Percentiles rank a stretch among this genome's conserved stretches.
phyloP scores from a whole-genome alignment of 805 yeast species.

The Saccharomycopsis javanensis region DNA sequence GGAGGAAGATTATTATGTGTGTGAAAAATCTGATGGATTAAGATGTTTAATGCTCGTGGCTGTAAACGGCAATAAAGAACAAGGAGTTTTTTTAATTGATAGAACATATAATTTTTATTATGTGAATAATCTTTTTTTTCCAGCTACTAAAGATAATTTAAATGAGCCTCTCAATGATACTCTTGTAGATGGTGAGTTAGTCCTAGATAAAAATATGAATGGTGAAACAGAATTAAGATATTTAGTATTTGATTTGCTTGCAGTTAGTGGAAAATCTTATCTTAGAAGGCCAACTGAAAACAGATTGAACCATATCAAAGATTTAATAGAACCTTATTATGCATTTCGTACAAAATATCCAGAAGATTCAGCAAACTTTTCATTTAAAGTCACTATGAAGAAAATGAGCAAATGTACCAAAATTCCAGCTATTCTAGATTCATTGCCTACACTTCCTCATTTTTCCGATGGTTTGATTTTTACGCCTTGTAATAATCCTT shows the following conservation, averaged over 20 bases:
- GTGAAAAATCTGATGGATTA: conserved; percentile 93
- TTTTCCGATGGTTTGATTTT: conserved; percentile 90
- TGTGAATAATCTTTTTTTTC: conserved; percentile 80
- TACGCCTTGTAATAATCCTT: conserved; percentile 85
- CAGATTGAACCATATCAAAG: conserved; percentile 78
- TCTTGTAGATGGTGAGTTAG: conserved; percentile 89
- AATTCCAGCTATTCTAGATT: conserved; percentile 62
- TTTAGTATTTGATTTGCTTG: conserved; percentile 85
- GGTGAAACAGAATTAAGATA: conserved; percentile 61
- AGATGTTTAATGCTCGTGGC: conserved; percentile 68
- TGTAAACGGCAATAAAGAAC: conserved; percentile 59
- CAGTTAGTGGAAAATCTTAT: conserved; percentile 65
- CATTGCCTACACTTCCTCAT: conserved; percentile 67
- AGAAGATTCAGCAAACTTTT: conserved; percentile 63
- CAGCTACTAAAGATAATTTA: conserved; percentile 39
- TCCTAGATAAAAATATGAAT: conserved; percentile 49
- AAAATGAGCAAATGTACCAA: conserved; percentile 80
- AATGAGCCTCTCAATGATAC: conserved; percentile 74
- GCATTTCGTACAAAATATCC: conserved; percentile 61
- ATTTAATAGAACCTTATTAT: conserved; percentile 74
- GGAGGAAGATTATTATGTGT: conserved; percentile 77
- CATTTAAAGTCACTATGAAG: conserved; percentile 80
- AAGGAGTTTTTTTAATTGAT: conserved; percentile 81
- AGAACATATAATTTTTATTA: conserved; percentile 80
- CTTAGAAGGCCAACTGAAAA: conserved; percentile 65